These are phyloP conservation scores for Blastobotrys buckinghamii DNA, from an alignment of 1,139 yeast species.

Conservation along the genomic window DNA sequence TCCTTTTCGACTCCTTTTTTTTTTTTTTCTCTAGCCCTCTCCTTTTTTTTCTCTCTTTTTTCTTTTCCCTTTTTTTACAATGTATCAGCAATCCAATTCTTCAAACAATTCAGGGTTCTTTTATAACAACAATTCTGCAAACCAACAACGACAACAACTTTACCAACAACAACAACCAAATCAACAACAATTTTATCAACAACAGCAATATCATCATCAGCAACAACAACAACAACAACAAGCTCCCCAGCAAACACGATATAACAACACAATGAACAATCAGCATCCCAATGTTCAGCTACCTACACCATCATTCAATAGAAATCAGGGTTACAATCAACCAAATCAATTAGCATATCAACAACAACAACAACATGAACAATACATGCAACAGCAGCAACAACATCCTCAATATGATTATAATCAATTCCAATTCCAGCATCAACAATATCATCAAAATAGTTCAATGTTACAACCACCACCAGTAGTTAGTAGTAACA, in stretches of 20 bases:
- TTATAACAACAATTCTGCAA: constrained; percentile 8
- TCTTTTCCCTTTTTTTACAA: neutral
- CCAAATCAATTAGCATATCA: constrained; percentile 12
- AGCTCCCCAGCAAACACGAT: too few species aligned
- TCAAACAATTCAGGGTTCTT: constrained; percentile 24
- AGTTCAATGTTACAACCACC: constrained; percentile 15
- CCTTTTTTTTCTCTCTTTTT: too few species aligned
- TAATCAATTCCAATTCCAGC: constrained; percentile 4
- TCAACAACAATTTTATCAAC: constrained; percentile 3
- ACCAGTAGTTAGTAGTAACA: constrained; percentile 16
- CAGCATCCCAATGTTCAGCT: constrained; percentile 10
- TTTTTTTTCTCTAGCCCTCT: too few species aligned
- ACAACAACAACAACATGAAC: constrained; percentile 9
- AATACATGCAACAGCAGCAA: constrained; percentile 7
- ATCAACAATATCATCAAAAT: constrained; percentile 6
- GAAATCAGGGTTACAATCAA: constrained; percentile 13
- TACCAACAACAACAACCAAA: constrained; percentile 4
- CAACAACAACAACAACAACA: constrained; percentile 10
- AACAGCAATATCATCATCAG: constrained; percentile 8
- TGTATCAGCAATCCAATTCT: constrained; percentile 13
- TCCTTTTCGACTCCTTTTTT: too few species aligned
- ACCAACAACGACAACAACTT: constrained; percentile 11
- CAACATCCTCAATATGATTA: constrained; percentile 7
- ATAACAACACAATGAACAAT: too few species aligned
- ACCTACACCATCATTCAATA: constrained; percentile 13